Evolutionary conservation across 2,329 filamentous ascomycete species (phyloP), one percentile per base, ranked within the genome.

Genomic region (Diplodia scrobiculata): DNA sequence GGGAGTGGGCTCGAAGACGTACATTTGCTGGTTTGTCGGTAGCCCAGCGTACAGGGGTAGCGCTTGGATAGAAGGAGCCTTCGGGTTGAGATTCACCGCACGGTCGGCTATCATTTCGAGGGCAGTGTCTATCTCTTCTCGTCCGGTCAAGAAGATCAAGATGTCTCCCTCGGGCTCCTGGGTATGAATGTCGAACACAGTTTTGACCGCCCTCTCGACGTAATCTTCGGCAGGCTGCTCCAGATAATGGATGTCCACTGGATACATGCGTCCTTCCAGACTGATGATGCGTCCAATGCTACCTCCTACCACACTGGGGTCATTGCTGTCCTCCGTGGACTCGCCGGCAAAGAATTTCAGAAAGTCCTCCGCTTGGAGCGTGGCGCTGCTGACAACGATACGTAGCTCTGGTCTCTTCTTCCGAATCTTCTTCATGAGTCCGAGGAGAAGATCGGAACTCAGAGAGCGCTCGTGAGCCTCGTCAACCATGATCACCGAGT

Each of bases 401-500:
- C 92, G 87, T 63, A 98, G 79, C 67, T 97, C 93, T 7, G 89
- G 85, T 51, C 95, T 84, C 73, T 87, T 89, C 76, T 87, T 91
- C 65, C 87, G 81, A 60, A 99, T 94, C 77, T 98, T 98, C 76
- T 96, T 97, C 47, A 99, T 78, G 14, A 98, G 81, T 0, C 95
- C 94, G 3, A 99, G 84, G 7, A 98, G 82, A 13, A 99, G 86
- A 74, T 99, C 95, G 0, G 93, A 96, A 76, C 91, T 96, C 67
- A 98, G 85, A 58, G 92, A 97, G 64, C 95, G 85, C 78, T 98
- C 94, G 75, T 99, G 95, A 6, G 94, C 95, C 79, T 98, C 94
- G 74, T 99, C 95, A 7, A 99, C 90, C 92, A 99, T 97, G 72
- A 99, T 91, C 52, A 97, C 90, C 0, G 92, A 96, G 76, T 99